Conservation (phyloP, 345 rosid species). For the Eucalyptus victrix region DNA sequence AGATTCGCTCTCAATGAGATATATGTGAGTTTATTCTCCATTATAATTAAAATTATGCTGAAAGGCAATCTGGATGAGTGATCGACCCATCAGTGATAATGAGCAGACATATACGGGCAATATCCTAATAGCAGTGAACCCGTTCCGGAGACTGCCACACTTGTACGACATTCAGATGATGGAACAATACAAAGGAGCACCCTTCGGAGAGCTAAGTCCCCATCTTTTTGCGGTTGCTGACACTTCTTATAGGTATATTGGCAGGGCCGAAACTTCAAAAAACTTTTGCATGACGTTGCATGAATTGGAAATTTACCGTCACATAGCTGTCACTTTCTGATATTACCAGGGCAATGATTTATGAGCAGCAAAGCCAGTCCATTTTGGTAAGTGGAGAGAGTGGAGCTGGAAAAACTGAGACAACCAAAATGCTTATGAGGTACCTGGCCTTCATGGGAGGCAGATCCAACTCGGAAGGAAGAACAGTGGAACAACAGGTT, state of each 20-base stretch:
- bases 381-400: constrained; percentile 97
- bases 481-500: constrained; percentile 99
- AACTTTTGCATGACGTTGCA: neutral
- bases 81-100: constrained; percentile 54
- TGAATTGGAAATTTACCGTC: constrained; percentile 40
- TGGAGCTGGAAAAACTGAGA: constrained; percentile 96
- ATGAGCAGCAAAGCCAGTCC: constrained; percentile 96
- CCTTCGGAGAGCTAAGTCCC: constrained; percentile 85
- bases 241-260: constrained; percentile 66
- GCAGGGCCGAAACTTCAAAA: constrained; percentile 9
- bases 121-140: constrained; percentile 82
- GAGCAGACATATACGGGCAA: constrained; percentile 85
- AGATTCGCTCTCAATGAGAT: constrained; percentile 98
- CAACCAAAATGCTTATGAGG: constrained; percentile 87
- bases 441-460: constrained; percentile 93
- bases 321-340: constrained; percentile 31
- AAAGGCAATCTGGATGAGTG: neutral
- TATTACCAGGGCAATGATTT: constrained; percentile 81
- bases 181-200: constrained; percentile 77
- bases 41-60: neutral
- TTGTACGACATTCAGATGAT: constrained; percentile 86
- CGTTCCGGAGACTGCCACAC: constrained; percentile 89
- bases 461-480: constrained; percentile 88
- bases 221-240: constrained; percentile 97
- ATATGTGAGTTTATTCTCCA: constrained; percentile 36